A percentile compares a stretch with the other conserved stretches of the same genome.
phyloP scores from a whole-genome alignment of 164 flowering plant species.

The Piper betle region DNA sequence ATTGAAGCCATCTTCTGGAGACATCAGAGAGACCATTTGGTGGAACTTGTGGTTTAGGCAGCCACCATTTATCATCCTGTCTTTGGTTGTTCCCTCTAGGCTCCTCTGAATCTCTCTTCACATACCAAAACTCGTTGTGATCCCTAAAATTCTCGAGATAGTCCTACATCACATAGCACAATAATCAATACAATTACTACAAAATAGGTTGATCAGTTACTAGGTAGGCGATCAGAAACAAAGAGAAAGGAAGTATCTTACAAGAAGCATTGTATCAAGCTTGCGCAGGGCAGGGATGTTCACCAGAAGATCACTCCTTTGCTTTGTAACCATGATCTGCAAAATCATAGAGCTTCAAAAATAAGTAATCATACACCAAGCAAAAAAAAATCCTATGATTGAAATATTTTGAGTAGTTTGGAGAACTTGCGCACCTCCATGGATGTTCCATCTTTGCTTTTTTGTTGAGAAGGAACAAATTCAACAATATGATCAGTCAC shows the following conservation, averaged over 20 bases:
- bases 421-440: slow-evolving; percentile 44
- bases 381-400: neutral
- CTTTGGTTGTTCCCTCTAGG: slow-evolving; percentile 26
- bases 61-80: slow-evolving; percentile 83
- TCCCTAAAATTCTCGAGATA: slow-evolving; percentile 48
- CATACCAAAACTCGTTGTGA: slow-evolving; percentile 68
- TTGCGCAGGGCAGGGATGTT: slow-evolving; percentile 82
- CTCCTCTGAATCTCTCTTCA: slow-evolving; percentile 30
- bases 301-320: slow-evolving; percentile 69
- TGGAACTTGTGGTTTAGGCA: slow-evolving; percentile 59
- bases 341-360: neutral
- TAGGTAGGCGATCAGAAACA: neutral
- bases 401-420: neutral
- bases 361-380: neutral
- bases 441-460: slow-evolving; percentile 43
- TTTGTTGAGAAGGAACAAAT: slow-evolving; percentile 75
- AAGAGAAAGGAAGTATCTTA: slow-evolving; percentile 22
- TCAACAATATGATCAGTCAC: slow-evolving; percentile 92
- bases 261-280: slow-evolving; percentile 85
- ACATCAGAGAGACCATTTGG: slow-evolving; percentile 57
- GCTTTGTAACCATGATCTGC: slow-evolving; percentile 82
- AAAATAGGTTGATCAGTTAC: neutral
- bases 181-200: neutral
- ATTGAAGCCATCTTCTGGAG: slow-evolving; percentile 50
- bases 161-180: slow-evolving; percentile 25